These are phyloP conservation scores for Calocybe gangraenosa DNA, from an alignment of 768 basidiomycete species.

Conservation along the genomic window DNA sequence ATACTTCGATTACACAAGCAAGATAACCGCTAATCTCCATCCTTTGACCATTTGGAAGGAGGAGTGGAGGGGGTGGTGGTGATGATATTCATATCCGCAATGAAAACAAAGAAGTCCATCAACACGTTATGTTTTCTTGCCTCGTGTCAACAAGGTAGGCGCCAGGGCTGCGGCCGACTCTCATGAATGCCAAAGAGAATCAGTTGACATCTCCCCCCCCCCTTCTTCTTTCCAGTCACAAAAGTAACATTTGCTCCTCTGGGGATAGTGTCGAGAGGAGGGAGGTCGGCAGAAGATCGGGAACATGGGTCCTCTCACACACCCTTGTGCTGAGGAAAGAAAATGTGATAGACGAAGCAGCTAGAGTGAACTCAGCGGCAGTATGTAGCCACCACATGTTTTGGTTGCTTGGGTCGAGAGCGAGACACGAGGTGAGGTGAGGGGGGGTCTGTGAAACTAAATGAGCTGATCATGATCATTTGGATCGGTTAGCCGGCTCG, in stretches of 20 bases:
- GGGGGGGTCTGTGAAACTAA: not conserved
- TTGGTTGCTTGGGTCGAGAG: not conserved
- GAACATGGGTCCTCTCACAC: not conserved
- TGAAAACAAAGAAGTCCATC: not conserved
- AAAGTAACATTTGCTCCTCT: constrained; percentile 6
- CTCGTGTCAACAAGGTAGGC: constrained; percentile 1
- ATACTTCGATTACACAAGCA: too few species aligned
- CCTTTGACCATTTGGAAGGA: not conserved
- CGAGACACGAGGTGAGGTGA: constrained; percentile 14
- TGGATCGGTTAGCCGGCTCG: constrained; percentile 18
- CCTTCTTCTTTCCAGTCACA: constrained; percentile 3
- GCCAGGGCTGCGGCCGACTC: constrained; percentile 3
- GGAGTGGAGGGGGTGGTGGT: not conserved
- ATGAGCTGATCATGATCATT: constrained; percentile 15
- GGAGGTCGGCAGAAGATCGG: constrained; percentile 9
- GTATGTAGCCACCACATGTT: too few species aligned
- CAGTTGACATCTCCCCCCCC: constrained; percentile 1
- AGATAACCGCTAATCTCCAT: not conserved
- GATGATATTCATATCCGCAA: not conserved
- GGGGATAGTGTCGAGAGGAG: constrained; percentile 7
- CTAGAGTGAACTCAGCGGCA: too few species aligned
- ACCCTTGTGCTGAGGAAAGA: not conserved
- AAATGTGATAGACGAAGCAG: constrained; percentile 2
- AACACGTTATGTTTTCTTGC: constrained; percentile 3
- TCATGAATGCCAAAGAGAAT: not conserved